Conservation (phyloP, 495 filamentous ascomycete species). For the Penicillium paradoxum region DNA sequence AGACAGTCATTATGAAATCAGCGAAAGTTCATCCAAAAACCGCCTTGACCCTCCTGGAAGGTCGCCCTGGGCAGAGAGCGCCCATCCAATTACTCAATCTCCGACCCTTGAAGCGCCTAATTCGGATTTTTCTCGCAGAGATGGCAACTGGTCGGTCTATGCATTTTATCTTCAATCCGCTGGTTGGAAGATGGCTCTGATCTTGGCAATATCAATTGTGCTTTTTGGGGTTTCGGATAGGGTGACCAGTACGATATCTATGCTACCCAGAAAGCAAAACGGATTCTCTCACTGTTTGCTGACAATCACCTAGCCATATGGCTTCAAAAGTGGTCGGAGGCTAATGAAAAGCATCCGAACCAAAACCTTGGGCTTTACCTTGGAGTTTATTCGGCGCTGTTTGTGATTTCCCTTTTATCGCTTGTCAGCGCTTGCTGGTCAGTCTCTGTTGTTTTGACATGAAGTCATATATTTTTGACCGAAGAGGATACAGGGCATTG, state of each 20-base stretch:
- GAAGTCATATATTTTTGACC: neutral
- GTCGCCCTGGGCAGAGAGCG: neutral
- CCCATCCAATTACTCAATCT: neutral
- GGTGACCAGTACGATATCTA: neutral
- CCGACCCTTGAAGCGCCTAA: neutral
- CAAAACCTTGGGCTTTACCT: constrained; percentile 37
- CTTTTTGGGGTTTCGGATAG: neutral
- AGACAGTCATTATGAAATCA: neutral
- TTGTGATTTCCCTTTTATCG: constrained; percentile 18
- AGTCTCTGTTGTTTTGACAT: constrained; percentile 6
- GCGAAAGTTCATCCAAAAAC: neutral
- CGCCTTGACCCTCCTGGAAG: neutral
- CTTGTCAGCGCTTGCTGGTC: constrained; percentile 32
- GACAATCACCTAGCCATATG: constrained; percentile 26
- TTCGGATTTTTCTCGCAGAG: neutral
- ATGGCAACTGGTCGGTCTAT: constrained; percentile 43
- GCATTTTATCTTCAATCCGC: constrained; percentile 44
- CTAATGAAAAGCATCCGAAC: constrained; percentile 26
- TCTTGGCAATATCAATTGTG: constrained; percentile 9
- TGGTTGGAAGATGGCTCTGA: constrained; percentile 16
- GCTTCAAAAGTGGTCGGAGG: constrained; percentile 40
- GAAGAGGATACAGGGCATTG: neutral
- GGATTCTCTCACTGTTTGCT: neutral
- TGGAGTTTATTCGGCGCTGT: constrained; percentile 32
- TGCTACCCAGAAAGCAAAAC: neutral